phyloP scores from a whole-genome alignment of 257 asterid genomes.

The Solanum virginianum region DNA sequence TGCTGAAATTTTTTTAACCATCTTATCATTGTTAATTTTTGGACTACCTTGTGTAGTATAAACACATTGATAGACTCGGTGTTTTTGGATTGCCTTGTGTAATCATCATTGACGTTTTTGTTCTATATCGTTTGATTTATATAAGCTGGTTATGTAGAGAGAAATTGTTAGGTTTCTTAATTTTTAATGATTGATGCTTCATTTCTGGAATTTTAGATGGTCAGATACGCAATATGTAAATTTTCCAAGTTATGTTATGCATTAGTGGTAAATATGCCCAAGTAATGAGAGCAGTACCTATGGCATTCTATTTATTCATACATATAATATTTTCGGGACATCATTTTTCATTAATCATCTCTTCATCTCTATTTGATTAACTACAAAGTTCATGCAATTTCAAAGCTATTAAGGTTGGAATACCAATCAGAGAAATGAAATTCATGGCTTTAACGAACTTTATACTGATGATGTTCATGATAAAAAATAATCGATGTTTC shows the following conservation, averaged over 20 bases:
- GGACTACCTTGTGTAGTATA: too few species aligned
- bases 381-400: too few species aligned
- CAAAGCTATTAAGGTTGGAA: not conserved
- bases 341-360: not conserved
- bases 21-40: too few species aligned
- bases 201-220: not conserved
- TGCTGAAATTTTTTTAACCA: too few species aligned
- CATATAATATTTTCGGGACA: not conserved
- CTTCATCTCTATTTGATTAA: too few species aligned
- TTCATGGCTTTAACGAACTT: conserved; percentile 60
- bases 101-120: not conserved
- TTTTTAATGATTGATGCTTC: not conserved
- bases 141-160: not conserved
- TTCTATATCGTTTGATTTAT: not conserved
- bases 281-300: not conserved
- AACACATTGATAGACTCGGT: too few species aligned
- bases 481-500: too few species aligned
- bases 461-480: conserved; percentile 32
- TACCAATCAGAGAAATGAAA: not conserved
- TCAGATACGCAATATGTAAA: not conserved
- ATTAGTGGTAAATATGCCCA: not conserved
- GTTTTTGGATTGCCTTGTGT: not conserved
- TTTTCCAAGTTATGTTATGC: not conserved
- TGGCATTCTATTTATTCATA: not conserved
- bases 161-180: not conserved